Base-by-base conservation (phyloP, 2,329 filamentous ascomycete species). In the Scleromitrula shiraiana region DNA sequence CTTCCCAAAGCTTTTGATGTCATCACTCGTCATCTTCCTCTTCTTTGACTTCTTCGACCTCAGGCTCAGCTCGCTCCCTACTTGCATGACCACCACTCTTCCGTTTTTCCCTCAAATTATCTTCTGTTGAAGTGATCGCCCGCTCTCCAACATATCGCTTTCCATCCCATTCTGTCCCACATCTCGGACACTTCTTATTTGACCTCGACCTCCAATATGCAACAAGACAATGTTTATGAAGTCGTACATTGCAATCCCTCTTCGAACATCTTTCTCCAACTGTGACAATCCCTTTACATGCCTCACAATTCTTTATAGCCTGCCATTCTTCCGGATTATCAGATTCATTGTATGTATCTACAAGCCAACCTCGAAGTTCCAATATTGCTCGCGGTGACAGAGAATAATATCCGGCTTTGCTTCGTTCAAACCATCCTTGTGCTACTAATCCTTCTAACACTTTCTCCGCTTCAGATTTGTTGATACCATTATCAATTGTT, bases 281-380 rank as follows among this genome's bases (percentile, higher is more conserved):
- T 0, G 91, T 98, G 33, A 97, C 79, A 53, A 97, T 84, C 55
- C 95, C 89, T 65, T 81, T 85, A 67, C 93, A 98, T 0, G 87
- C 89, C 61, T 85, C 78, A 64, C 93, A 98, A 53, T 82, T 80
- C 68, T 93, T 95, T 64, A 98, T 85, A 53, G 81, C 80, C 62
- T 88, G 77, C 72, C 77, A 80, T 27, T 79, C 79, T n/a, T 71
- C 69, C 0, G 69, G 67, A 1, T 70, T 68, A 8, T 78, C 79
- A 1, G 73, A 76, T 47, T 94, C 86, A 62, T 98, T 97, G 67
- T 95, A 98, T 23, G 84, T 88, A 45, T 87, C 85, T n/a, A 88
- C 69, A 41, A 98, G 74, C 82, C 90, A 97, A 2, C 77, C 74
- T 50, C 84, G 76, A 49, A 98, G 69, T 70, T 98, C 93, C 73